phyloP scores from a whole-genome alignment of 306 rosid species.

The Vigna nakashimae region DNA sequence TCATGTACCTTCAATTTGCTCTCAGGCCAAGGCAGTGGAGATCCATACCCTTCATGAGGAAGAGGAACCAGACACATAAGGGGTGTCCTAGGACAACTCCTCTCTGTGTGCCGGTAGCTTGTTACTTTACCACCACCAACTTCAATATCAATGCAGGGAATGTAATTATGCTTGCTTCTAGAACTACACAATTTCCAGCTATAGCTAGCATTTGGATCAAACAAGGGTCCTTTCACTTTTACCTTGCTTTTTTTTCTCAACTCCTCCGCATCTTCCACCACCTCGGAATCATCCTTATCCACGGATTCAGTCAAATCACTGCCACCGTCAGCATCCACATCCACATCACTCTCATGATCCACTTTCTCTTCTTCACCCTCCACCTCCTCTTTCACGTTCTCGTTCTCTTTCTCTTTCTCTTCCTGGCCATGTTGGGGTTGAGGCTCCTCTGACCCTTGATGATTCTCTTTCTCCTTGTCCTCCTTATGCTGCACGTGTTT shows the following conservation, averaged over 20 bases:
- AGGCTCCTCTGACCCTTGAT: constrained; percentile 41
- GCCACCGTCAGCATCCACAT: constrained; percentile 45
- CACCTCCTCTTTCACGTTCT: constrained; percentile 54
- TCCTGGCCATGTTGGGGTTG: constrained; percentile 46
- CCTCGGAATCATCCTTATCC: constrained; percentile 66
- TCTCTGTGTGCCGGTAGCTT: constrained; percentile 83
- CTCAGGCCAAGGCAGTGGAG: constrained; percentile 80
- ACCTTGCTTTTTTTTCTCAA: constrained; percentile 48
- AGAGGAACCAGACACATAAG: constrained; percentile 90
- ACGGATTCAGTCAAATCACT: constrained; percentile 52
- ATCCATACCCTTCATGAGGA: constrained; percentile 67
- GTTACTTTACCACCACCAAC: constrained; percentile 62
- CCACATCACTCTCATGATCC: constrained; percentile 51
- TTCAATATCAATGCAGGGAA: constrained; percentile 91
- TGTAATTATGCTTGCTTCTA: constrained; percentile 91
- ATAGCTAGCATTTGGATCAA: constrained; percentile 76
- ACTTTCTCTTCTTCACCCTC: constrained; percentile 50
- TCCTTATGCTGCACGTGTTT: constrained; percentile 52
- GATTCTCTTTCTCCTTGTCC: constrained; percentile 39
- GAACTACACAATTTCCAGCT: constrained; percentile 78
- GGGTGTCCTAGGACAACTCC: constrained; percentile 83
- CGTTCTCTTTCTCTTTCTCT: constrained; percentile 57
- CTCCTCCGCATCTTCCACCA: constrained; percentile 62
- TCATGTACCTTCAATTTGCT: constrained; percentile 79
- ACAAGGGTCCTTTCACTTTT: constrained; percentile 75